phyloP scores from a whole-genome alignment of 305 asterid genomes.

The Fraxinus sp. region DNA sequence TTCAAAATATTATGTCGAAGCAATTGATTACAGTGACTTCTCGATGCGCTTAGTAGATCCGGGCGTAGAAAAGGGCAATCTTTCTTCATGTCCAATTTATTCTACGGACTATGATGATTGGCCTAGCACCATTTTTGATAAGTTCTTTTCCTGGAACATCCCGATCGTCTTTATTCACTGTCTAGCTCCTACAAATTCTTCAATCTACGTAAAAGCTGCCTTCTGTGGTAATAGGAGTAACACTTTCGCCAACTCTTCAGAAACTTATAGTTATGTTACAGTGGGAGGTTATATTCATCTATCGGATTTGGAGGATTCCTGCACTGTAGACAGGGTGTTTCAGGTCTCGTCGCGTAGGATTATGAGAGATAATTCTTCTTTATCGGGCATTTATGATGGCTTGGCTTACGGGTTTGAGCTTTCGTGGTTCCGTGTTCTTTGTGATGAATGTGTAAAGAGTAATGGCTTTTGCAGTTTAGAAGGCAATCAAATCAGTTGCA shows the following conservation, averaged over 20 bases:
- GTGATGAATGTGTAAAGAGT: constrained; percentile 44
- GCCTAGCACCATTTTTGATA: constrained; percentile 19
- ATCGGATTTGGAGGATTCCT: constrained; percentile 51
- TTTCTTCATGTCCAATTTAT: constrained; percentile 40
- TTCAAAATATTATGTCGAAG: constrained; percentile 30
- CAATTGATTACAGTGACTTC: constrained; percentile 34
- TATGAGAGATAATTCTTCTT: constrained; percentile 31
- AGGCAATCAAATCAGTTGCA: constrained; percentile 43
- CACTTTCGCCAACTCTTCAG: constrained; percentile 28
- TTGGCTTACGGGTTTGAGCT: constrained; percentile 64
- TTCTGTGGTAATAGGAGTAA: constrained; percentile 43
- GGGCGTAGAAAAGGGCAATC: constrained; percentile 25
- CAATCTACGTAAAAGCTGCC: constrained; percentile 30
- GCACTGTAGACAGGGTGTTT: constrained; percentile 39
- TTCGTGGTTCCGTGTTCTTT: constrained; percentile 50
- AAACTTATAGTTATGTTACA: constrained; percentile 36
- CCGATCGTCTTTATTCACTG: constrained; percentile 37
- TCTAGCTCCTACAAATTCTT: constrained; percentile 25
- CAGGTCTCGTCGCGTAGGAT: constrained; percentile 25
- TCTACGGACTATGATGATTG: constrained; percentile 26
- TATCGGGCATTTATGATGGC: constrained; percentile 38
- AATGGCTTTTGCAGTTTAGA: constrained; percentile 46
- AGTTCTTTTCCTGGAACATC: constrained; percentile 6
- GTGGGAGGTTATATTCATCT: constrained; percentile 21
- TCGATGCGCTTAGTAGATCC: constrained; percentile 45